Percentiles rank a stretch among this genome's conserved stretches.
Evolutionary conservation across 1,284 basidiomycete genomes (phyloP).

Genomic region (Trichosporon coremiiforme): DNA sequence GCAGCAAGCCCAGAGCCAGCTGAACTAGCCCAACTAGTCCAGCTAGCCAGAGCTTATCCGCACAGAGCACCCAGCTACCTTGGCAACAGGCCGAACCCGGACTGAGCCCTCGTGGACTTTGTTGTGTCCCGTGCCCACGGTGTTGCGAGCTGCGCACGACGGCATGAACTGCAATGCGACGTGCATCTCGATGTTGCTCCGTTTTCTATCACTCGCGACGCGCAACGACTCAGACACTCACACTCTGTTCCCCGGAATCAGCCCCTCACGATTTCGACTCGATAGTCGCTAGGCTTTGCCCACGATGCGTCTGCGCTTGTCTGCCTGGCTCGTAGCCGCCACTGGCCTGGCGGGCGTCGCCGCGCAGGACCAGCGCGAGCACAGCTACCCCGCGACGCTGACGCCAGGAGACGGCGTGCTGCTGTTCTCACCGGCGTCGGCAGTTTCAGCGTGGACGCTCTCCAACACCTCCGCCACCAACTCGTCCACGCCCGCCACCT

Average conservation of each 20-base stretch:
- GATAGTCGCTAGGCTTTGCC: not conserved
- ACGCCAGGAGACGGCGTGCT: slow-evolving; percentile 6
- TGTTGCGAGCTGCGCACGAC: not conserved
- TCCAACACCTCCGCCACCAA: not conserved
- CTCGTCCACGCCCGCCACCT: not conserved
- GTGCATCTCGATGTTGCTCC: not conserved
- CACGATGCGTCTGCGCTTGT: not conserved
- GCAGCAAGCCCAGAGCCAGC: too few species aligned
- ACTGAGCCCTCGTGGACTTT: not conserved
- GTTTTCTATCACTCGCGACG: not conserved
- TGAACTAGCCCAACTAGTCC: not conserved
- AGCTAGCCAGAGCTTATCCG: not conserved
- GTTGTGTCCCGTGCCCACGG: not conserved
- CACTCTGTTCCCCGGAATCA: too few species aligned
- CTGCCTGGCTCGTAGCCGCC: not conserved
- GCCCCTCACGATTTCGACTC: not conserved
- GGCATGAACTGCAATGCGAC: not conserved
- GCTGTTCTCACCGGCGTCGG: not conserved
- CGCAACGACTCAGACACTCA: not conserved
- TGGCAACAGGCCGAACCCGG: slow-evolving; percentile 2
- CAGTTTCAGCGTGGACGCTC: not conserved
- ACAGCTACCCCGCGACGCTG: not conserved
- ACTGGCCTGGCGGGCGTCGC: not conserved
- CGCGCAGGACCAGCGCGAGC: not conserved
- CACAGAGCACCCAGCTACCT: not conserved